phyloP scores from a whole-genome alignment of 2,329 filamentous ascomycete species.

The Hypoxylon sp. region DNA sequence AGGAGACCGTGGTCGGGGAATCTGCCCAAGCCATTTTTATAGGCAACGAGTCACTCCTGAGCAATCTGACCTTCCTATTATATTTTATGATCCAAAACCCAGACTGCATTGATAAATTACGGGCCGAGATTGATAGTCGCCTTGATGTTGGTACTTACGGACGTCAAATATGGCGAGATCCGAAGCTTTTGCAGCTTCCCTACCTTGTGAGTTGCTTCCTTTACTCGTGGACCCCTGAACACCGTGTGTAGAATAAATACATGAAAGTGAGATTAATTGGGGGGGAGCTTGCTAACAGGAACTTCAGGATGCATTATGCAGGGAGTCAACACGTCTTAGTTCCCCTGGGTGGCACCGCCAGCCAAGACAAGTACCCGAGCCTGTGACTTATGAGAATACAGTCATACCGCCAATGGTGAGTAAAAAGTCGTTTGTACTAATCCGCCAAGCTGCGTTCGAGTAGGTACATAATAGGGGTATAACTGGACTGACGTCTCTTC shows the following conservation, averaged over 20 bases:
- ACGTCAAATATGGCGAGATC: conserved; percentile 13
- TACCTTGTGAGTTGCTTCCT: conserved; percentile 4
- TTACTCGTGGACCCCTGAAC: not conserved
- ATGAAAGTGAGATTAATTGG: not conserved
- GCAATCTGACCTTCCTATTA: conserved; percentile 9
- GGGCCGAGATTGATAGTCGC: conserved; percentile 9
- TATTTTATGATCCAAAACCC: conserved; percentile 14
- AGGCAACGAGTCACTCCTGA: conserved; percentile 14
- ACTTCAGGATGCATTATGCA: conserved; percentile 14
- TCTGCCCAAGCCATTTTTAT: conserved; percentile 17
- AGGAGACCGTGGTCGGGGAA: conserved; percentile 4
- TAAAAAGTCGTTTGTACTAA: not conserved
- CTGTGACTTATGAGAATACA: conserved; percentile 3
- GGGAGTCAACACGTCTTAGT: conserved; percentile 14
- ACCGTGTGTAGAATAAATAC: not conserved
- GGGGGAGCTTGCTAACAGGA: not conserved
- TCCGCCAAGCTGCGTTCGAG: not conserved
- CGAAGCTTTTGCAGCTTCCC: conserved; percentile 8
- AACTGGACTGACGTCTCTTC: not conserved
- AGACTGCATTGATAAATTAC: conserved; percentile 7
- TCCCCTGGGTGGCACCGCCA: conserved; percentile 16
- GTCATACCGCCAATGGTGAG: conserved; percentile 20
- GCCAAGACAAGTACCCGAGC: conserved; percentile 11
- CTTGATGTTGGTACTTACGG: conserved; percentile 18
- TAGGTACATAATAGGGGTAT: not conserved